Percentiles rank a stretch among this genome's conserved stretches.
These are phyloP conservation scores for Austroboletus festivus DNA, from an alignment of 768 basidiomycete species.

Conservation along the genomic window DNA sequence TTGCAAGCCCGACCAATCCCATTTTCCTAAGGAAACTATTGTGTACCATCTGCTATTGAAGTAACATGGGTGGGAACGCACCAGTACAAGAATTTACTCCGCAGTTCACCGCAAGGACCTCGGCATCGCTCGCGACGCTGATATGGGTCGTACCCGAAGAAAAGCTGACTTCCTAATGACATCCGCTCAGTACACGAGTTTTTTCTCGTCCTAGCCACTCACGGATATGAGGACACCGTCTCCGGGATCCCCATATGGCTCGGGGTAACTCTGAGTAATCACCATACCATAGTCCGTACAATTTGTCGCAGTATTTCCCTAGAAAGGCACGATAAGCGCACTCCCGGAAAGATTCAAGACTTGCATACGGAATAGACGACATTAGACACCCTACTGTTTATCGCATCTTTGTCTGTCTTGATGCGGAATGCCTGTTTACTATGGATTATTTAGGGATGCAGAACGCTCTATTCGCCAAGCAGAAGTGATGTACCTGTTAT, in stretches of 20 bases:
- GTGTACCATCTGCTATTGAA: too few species aligned
- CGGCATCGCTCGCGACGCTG: slow-evolving; percentile 40
- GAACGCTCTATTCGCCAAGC: too few species aligned
- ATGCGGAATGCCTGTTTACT: slow-evolving; percentile 43
- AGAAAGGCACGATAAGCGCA: neutral
- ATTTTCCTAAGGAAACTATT: too few species aligned
- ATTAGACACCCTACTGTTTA: slow-evolving; percentile 44
- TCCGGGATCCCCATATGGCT: slow-evolving; percentile 50
- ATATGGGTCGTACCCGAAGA: slow-evolving; percentile 39
- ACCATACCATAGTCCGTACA: slow-evolving; percentile 51
- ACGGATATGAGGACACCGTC: slow-evolving; percentile 59
- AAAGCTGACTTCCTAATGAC: slow-evolving; percentile 48
- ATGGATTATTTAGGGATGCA: too few species aligned
- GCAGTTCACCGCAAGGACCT: slow-evolving; percentile 54
- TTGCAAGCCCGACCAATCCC: too few species aligned
- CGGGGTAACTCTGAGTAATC: slow-evolving; percentile 63
- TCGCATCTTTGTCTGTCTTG: slow-evolving; percentile 49
- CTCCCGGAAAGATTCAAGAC: neutral
- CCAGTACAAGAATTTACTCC: slow-evolving; percentile 50
- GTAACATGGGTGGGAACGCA: slow-evolving; percentile 20
- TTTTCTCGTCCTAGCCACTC: slow-evolving; percentile 13
- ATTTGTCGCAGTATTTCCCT: slow-evolving; percentile 54
- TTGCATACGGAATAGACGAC: slow-evolving; percentile 46
- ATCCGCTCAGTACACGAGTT: neutral
- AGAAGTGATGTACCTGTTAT: slow-evolving; percentile 42